These are phyloP conservation scores for Calocybe gambosa DNA, from an alignment of 1,284 basidiomycete species.

Conservation along the genomic window DNA sequence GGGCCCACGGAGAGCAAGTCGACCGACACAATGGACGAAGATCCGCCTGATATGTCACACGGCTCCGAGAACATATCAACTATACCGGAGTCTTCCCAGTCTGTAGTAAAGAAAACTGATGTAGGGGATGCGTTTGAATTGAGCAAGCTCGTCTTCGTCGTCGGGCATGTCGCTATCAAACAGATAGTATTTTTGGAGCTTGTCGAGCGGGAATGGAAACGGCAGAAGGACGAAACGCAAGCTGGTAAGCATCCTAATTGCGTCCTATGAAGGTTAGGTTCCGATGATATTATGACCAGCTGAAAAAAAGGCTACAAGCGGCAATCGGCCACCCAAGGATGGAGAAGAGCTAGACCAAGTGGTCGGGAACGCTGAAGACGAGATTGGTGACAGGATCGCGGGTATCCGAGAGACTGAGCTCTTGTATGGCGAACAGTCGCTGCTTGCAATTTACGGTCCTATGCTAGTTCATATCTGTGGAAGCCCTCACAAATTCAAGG, in stretches of 20 bases:
- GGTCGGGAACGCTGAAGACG: conserved; percentile 96
- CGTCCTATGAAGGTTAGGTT: not conserved
- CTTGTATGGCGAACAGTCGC: conserved; percentile 78
- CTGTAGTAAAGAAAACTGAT: conserved; percentile 28
- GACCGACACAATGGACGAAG: conserved; percentile 45
- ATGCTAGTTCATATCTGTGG: conserved; percentile 89
- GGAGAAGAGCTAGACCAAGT: conserved; percentile 94
- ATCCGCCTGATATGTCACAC: conserved; percentile 21
- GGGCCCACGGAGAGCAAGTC: conserved; percentile 28
- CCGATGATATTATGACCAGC: conserved; percentile 28
- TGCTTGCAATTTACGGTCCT: conserved; percentile 84
- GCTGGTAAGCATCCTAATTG: conserved; percentile 47
- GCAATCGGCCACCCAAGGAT: conserved; percentile 48
- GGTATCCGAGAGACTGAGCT: conserved; percentile 84
- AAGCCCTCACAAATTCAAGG: conserved; percentile 84
- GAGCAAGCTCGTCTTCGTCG: conserved; percentile 88
- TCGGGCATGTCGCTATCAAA: conserved; percentile 96
- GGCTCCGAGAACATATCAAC: not conserved
- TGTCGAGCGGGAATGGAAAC: conserved; percentile 96
- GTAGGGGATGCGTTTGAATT: conserved; percentile 79
- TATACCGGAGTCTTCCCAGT: not conserved
- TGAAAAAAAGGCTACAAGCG: conserved; percentile 46
- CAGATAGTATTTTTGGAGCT: conserved; percentile 96
- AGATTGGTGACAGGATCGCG: conserved; percentile 90
- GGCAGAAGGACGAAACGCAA: conserved; percentile 87